Percentiles rank a stretch among this genome's conserved stretches.
These are phyloP conservation scores for Halocafeteria seosinensis DNA, from an alignment of 108 stramenopile genomes.

Conservation along the genomic window DNA sequence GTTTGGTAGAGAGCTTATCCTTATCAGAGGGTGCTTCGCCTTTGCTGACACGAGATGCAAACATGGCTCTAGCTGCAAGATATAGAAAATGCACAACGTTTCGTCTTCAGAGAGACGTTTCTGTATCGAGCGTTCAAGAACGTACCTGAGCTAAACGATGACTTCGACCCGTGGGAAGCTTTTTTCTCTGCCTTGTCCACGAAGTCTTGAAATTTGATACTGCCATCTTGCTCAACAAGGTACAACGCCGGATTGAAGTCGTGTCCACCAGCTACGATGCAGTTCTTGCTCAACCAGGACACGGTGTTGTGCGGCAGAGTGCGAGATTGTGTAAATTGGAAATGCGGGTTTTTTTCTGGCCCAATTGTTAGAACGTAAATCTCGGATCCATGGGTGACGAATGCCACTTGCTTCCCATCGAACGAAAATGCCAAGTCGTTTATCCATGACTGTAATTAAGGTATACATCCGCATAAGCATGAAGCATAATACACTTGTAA, in stretches of 20 bases:
- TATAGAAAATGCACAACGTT: too few species aligned
- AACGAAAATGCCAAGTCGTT: too few species aligned
- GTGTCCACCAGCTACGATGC: constrained; percentile 33
- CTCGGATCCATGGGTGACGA: too few species aligned
- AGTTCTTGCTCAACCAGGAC: constrained; percentile 22
- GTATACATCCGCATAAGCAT: too few species aligned
- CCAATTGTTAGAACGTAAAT: too few species aligned
- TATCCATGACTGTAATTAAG: too few species aligned
- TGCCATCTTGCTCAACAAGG: constrained; percentile 2
- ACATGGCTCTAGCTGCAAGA: constrained; percentile 20
- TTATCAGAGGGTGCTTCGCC: constrained; percentile 5
- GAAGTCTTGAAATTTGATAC: constrained; percentile 2
- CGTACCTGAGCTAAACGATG: constrained; percentile 9
- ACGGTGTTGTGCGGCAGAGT: constrained; percentile 22
- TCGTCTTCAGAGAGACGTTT: too few species aligned
- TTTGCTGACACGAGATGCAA: constrained; percentile 9
- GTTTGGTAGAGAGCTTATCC: constrained; percentile 17
- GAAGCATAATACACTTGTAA: too few species aligned
- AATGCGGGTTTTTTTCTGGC: too few species aligned
- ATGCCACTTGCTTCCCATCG: too few species aligned
- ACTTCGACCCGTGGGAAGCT: neutral
- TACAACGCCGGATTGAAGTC: constrained; percentile 38
- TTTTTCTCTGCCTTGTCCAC: neutral
- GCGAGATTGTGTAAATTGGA: too few species aligned
- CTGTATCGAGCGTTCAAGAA: too few species aligned